phyloP scores from a whole-genome alignment of 1,284 basidiomycete genomes.

The Bjerkandera adusta region DNA sequence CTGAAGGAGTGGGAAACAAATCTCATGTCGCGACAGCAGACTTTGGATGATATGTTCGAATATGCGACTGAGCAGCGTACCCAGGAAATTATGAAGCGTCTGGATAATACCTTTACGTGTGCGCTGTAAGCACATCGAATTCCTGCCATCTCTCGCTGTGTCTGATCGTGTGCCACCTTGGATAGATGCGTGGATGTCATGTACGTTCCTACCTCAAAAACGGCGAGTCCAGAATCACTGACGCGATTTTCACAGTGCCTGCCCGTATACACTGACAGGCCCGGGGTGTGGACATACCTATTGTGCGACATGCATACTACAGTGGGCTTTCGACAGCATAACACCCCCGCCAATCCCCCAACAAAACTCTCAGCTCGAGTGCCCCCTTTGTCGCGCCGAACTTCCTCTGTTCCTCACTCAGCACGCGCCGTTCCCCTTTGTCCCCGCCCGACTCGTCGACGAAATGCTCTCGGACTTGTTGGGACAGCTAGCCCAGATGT shows the following conservation, averaged over 20 bases:
- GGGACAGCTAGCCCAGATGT: conserved; percentile 33
- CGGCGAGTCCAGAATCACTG: neutral
- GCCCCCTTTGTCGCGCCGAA: conserved; percentile 59
- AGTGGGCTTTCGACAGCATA: conserved; percentile 68
- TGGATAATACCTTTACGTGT: conserved; percentile 11
- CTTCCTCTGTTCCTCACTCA: conserved; percentile 49
- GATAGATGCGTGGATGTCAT: conserved; percentile 40
- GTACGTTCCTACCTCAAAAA: conserved; percentile 26
- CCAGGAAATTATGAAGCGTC: neutral
- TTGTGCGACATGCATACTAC: conserved; percentile 60
- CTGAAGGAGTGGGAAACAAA: no score
- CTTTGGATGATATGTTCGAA: no score
- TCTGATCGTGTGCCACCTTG: neutral
- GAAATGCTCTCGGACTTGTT: conserved; percentile 46
- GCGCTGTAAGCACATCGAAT: conserved; percentile 8
- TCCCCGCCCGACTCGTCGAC: conserved; percentile 56
- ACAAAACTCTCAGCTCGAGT: conserved; percentile 66
- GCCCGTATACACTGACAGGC: conserved; percentile 55
- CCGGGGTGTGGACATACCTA: conserved; percentile 63
- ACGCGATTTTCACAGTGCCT: conserved; percentile 37
- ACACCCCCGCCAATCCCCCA: conserved; percentile 52
- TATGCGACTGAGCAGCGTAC: conserved; percentile 4
- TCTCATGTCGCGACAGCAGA: no score
- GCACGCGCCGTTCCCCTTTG: conserved; percentile 59
- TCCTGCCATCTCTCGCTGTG: neutral